Evolutionary conservation across 2,329 filamentous ascomycete species (phyloP).

Genomic region (Rhexocercosporidium sp.): DNA sequence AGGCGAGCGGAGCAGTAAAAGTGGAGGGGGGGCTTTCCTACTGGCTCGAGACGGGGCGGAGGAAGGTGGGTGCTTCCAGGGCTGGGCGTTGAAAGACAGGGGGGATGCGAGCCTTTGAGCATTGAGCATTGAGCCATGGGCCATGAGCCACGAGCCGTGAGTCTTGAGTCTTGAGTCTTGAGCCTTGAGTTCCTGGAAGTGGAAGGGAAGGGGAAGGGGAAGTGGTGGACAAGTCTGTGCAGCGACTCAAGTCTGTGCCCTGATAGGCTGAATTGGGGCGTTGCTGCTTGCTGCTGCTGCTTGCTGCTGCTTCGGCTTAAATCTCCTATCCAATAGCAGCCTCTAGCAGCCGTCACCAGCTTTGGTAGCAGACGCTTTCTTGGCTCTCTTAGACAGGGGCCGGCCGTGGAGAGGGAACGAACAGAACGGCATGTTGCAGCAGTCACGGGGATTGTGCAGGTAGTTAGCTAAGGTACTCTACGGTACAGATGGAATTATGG

Average conservation of each 20-base stretch:
- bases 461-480: too few relatives aligned
- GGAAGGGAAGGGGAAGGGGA: too few relatives aligned
- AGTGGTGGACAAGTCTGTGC: background rate
- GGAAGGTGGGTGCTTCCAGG: background rate
- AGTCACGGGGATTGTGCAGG: slow-evolving; percentile 9
- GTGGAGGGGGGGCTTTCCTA: background rate
- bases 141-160: too few relatives aligned
- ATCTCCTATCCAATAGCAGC: background rate
- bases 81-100: background rate
- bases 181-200: background rate
- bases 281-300: too few relatives aligned
- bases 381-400: background rate
- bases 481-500: too few relatives aligned
- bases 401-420: background rate
- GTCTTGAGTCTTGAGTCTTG: too few relatives aligned
- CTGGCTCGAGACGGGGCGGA: background rate
- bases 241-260: background rate
- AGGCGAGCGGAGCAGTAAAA: background rate
- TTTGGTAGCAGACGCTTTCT: background rate
- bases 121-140: too few relatives aligned
- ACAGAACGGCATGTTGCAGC: background rate
- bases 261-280: background rate
- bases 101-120: too few relatives aligned
- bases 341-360: too few relatives aligned
- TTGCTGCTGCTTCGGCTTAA: background rate